Base-by-base conservation (phyloP, 1,284 basidiomycete genomes). In the Tranzscheliella williamsii region DNA sequence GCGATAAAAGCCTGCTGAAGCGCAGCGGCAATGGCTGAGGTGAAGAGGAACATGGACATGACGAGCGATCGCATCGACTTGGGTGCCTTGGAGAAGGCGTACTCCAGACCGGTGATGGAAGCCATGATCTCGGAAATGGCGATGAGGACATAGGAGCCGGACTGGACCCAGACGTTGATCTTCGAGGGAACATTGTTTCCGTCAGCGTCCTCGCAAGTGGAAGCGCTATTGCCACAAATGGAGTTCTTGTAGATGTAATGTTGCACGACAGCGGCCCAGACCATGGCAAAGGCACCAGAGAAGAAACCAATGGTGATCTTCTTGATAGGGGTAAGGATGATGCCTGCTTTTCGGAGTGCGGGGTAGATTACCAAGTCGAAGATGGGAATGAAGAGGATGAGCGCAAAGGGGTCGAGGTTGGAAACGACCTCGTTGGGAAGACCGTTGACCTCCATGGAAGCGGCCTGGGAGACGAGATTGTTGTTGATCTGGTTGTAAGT, bases 391-490 rank as follows among this genome's bases (percentile, higher is more conserved):
- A 78, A 67, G 43, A 81, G 67, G 50, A 82, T 75, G 44, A 81
- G 79, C 33, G 76, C 72, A 41, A 91, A 80, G 3, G 89, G 89
- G 71, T 91, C 86, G 40, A 90, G 80, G 78, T 90, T 90, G 37
- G 87, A 87, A 52, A 90, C 79, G 32, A 91, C 51, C 71, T 91
- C 89, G 73, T 91, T 91, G 8, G 89, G 90, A 5, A 79, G 67
- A 47, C 88, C 87, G 66, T 88, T 81, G 2, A 85, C 85, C 21
- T 78, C 70, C 80, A 82, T 81, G 38, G 76, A 77, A 34, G 75
- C 74, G 9, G 76, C 77, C 77, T 80, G 79, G 37, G 75, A 73
- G 2, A 85, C 86, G 75, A 92, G 76, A 78, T 91, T 91, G 81
- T 86, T 88, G 42, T 73, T 78, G 50, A 81, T 78, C 70, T 81